Percentiles rank a stretch among this genome's conserved stretches.
Evolutionary conservation across 2,329 filamentous ascomycete species (phyloP).

Genomic region (Phoma sp.): DNA sequence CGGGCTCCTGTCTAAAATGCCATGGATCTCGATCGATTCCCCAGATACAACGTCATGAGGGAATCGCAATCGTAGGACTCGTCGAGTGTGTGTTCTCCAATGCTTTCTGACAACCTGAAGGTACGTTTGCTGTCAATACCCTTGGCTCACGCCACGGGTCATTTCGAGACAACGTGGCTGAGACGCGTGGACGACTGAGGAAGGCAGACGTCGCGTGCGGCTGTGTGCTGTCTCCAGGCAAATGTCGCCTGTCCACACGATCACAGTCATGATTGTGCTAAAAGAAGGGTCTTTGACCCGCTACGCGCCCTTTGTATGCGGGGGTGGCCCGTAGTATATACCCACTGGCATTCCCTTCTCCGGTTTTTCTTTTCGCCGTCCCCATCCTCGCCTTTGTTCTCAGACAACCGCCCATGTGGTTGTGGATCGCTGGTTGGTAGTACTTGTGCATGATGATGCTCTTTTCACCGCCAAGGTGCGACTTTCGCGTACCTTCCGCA

Average conservation of each 20-base stretch:
- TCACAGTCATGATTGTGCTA: constrained; percentile 28
- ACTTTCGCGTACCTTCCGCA: constrained; percentile 19
- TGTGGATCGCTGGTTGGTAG: constrained; percentile 16
- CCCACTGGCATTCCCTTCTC: constrained; percentile 19
- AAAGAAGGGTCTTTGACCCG: constrained; percentile 24
- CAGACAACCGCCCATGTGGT: constrained; percentile 8
- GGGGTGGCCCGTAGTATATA: constrained; percentile 21
- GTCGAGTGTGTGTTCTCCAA: neutral
- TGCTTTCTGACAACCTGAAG: neutral
- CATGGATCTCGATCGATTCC: constrained; percentile 22
- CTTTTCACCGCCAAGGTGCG: constrained; percentile 31
- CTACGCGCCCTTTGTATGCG: constrained; percentile 24
- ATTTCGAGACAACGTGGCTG: constrained; percentile 8
- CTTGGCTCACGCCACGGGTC: constrained; percentile 7
- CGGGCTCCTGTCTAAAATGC: constrained; percentile 19
- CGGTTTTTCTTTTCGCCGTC: constrained; percentile 15
- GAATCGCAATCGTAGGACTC: neutral
- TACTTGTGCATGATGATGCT: constrained; percentile 33
- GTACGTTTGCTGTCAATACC: constrained; percentile 4
- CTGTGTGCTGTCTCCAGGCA: constrained; percentile 18
- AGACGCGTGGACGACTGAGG: constrained; percentile 17
- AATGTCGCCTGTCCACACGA: constrained; percentile 27
- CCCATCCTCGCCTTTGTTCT: constrained; percentile 16
- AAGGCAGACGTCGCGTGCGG: constrained; percentile 23
- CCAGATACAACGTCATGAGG: constrained; percentile 11